Conservation (phyloP, 345 rosid genomes). For the Turnera subulata region DNA sequence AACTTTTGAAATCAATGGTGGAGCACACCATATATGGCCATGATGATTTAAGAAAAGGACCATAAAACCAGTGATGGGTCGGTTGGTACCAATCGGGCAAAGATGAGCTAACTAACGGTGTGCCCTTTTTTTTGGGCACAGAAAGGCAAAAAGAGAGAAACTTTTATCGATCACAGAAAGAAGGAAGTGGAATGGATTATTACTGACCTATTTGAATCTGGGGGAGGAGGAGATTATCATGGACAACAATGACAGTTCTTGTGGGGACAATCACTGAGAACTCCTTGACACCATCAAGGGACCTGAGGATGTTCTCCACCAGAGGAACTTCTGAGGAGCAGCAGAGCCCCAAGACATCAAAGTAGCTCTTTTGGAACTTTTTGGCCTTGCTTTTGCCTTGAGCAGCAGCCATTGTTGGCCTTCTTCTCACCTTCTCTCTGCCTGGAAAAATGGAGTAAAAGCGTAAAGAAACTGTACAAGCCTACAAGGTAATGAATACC, state of each 20-base stretch:
- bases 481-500: no score
- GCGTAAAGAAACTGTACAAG: no score
- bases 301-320: slow-evolving; percentile 55
- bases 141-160: no score
- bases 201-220: slow-evolving; percentile 84
- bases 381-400: slow-evolving; percentile 3
- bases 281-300: slow-evolving; percentile 64
- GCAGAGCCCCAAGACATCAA: slow-evolving; percentile 81
- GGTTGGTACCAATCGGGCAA: no score
- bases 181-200: not conserved
- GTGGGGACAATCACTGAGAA: slow-evolving; percentile 68
- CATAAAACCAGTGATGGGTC: no score
- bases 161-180: no score
- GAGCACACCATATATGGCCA: no score
- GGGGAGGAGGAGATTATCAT: slow-evolving; percentile 59
- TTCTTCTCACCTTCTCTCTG: not conserved
- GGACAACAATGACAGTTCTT: slow-evolving; percentile 83
- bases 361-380: slow-evolving; percentile 66
- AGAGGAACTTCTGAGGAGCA: slow-evolving; percentile 87
- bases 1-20: no score
- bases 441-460: not conserved
- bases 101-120: no score
- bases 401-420: no score
- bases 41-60: no score
- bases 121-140: no score